Evolutionary conservation across 2,329 filamentous ascomycete genomes (phyloP), one percentile per base, ranked within the genome.

Genomic region (Allantophomopsis cytisporea): DNA sequence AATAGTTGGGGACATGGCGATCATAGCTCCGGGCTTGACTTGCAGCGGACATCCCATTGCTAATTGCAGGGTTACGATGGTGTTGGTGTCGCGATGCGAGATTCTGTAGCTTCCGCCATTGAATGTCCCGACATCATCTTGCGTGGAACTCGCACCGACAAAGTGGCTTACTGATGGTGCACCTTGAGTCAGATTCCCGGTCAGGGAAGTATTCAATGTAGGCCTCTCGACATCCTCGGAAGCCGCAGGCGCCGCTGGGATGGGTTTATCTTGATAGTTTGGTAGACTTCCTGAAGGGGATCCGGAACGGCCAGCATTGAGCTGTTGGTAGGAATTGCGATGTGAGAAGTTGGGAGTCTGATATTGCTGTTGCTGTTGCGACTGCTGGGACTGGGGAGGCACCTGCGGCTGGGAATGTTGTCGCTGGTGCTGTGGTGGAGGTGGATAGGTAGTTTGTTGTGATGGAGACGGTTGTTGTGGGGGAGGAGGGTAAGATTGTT

Each of bases 71-170:
- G 88, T 96, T 45, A 95, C 60, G 48, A 95, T 80, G 1, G 83
- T 87, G 58, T 96, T 98, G 42, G 76, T 80, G 58, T 95, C 87
- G 16, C 91, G 73, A 55, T 98, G 91, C 53, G 84, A 91, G 55
- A 96, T 87, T 34, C 91, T 73, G 57, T 89, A 98, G 54, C 83
- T 89, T 11, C 91, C 91, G 13, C 91, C 91, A 56, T 96, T 96
- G 66, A 96, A 98, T 0, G 83, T 91, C n/a, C 91, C 91, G 2
- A 94, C 76, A 50, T 94, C 88, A 58, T 96, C 91, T 21, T 76
- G 66, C 1, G 72, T 70, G 1, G 80, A 64, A 23, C 61, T 60
- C 0, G 72, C 76, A 21, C 83, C 83, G 5, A 67, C 57, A 46
- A 89, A 87, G 41, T 81, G 71, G 7, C 32, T 43, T n/a, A 51